phyloP scores from a whole-genome alignment of 768 basidiomycete species.

The Russula griseocarnosa region DNA sequence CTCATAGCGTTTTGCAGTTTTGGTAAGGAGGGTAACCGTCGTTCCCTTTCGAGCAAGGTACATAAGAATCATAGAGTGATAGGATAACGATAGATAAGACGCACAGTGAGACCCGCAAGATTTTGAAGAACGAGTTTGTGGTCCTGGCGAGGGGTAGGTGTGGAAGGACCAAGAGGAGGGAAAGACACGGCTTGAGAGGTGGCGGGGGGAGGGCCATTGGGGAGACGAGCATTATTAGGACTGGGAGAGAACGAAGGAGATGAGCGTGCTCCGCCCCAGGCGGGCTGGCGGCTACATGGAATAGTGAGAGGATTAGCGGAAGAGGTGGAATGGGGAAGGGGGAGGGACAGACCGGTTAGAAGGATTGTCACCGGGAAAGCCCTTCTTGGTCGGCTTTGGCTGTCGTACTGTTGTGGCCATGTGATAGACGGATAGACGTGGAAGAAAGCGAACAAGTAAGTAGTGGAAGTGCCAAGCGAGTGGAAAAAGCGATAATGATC shows the following conservation, averaged over 20 bases:
- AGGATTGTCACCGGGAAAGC: slow-evolving; percentile 47
- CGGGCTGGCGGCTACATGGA: slow-evolving; percentile 40
- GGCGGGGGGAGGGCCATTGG: slow-evolving; percentile 40
- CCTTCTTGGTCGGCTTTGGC: slow-evolving; percentile 61
- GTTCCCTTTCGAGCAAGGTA: slow-evolving; percentile 50
- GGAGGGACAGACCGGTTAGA: slow-evolving; percentile 45
- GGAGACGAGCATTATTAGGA: slow-evolving; percentile 40
- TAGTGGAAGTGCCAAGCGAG: slow-evolving; percentile 36
- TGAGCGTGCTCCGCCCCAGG: slow-evolving; percentile 66
- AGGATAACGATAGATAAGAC: slow-evolving; percentile 30
- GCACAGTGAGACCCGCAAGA: slow-evolving; percentile 58
- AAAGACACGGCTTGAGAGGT: slow-evolving; percentile 32
- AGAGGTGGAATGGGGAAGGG: slow-evolving; percentile 25
- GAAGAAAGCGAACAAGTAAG: slow-evolving; percentile 34
- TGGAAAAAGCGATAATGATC: slow-evolving; percentile 29
- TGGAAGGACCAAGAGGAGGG: slow-evolving; percentile 41
- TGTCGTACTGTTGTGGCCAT: slow-evolving; percentile 41
- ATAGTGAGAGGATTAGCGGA: background rate
- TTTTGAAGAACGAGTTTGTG: slow-evolving; percentile 48
- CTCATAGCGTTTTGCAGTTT: slow-evolving; percentile 67
- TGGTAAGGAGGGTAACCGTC: slow-evolving; percentile 66
- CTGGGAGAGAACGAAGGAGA: slow-evolving; percentile 67
- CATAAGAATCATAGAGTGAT: slow-evolving; percentile 2
- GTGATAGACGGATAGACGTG: slow-evolving; percentile 29
- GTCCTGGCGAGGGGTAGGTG: slow-evolving; percentile 39